Conservation (phyloP, 192 early-diverging fungal species). For the Phycomyces nitens region DNA sequence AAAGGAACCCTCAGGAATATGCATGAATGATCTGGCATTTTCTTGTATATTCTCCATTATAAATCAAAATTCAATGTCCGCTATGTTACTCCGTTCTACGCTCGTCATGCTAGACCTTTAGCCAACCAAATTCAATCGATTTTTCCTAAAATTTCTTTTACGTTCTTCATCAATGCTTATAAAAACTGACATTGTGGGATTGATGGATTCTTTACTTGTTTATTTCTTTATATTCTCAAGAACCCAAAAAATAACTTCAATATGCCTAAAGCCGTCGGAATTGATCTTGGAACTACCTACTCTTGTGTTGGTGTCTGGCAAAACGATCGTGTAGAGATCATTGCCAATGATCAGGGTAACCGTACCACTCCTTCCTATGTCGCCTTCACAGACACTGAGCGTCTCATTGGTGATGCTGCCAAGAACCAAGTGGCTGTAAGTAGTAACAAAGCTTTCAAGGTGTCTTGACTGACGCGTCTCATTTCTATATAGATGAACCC, state of each 20-base stretch:
- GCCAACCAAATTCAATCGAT: slow-evolving; percentile 4
- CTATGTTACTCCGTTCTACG: background rate
- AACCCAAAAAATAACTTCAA: background rate
- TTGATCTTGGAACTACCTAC: slow-evolving; percentile 98
- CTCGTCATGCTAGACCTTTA: slow-evolving; percentile 3
- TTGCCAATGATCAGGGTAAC: slow-evolving; percentile 99
- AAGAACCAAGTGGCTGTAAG: slow-evolving; percentile 89
- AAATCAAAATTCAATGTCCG: background rate
- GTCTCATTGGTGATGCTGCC: slow-evolving; percentile 97
- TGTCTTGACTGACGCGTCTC: background rate
- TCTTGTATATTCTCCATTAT: background rate
- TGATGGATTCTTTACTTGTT: background rate
- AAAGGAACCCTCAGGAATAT: background rate
- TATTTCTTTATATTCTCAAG: background rate
- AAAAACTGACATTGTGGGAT: background rate
- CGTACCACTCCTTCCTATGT: slow-evolving; percentile 98
- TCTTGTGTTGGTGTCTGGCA: slow-evolving; percentile 78
- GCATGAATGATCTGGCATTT: slow-evolving; percentile 6
- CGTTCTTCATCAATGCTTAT: slow-evolving; percentile 4
- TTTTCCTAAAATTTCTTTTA: slow-evolving; percentile 13
- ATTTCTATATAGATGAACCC: slow-evolving; percentile 73
- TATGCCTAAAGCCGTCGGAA: slow-evolving; percentile 73
- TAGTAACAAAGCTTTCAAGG: too few relatives aligned
- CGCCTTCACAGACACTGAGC: slow-evolving; percentile 92
- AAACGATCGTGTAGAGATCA: slow-evolving; percentile 79